phyloP scores from a whole-genome alignment of 2,329 filamentous ascomycete genomes.

The Sporothrix inflata region DNA sequence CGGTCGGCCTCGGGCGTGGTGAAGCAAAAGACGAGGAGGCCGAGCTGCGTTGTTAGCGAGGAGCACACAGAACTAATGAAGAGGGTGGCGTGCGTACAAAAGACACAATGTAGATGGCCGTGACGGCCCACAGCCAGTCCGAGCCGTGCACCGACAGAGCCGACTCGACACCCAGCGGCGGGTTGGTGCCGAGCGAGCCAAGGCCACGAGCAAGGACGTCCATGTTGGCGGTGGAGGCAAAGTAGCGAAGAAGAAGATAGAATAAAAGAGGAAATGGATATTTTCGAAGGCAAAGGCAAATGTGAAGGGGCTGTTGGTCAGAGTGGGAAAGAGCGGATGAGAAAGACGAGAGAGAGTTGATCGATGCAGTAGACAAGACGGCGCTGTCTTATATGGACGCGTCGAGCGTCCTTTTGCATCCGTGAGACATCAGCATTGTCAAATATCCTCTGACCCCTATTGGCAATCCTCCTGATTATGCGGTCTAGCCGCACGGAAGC shows the following conservation, averaged over 20 bases:
- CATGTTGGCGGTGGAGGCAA: not conserved
- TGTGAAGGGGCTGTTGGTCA: not conserved
- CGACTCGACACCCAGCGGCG: conserved; percentile 44
- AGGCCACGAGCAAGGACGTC: not conserved
- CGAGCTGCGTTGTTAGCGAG: conserved; percentile 36
- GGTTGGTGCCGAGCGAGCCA: conserved; percentile 50
- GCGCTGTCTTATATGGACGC: not conserved
- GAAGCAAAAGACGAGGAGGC: conserved; percentile 47
- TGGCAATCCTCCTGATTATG: not conserved
- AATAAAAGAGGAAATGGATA: not conserved
- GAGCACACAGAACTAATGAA: too few species aligned
- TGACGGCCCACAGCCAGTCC: conserved; percentile 59
- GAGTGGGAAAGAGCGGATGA: not conserved
- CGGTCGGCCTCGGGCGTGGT: conserved; percentile 51
- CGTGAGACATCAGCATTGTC: too few species aligned
- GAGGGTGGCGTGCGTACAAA: conserved; percentile 38
- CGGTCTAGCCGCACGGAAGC: not conserved
- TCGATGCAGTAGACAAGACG: not conserved
- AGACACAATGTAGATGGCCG: conserved; percentile 51
- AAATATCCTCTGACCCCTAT: not conserved
- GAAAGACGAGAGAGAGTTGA: not conserved
- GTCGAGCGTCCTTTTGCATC: not conserved
- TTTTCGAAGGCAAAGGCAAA: not conserved
- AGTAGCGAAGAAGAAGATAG: not conserved
- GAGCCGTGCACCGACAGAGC: conserved; percentile 51